Evolutionary conservation across 2,329 filamentous ascomycete genomes (phyloP).

Genomic region (Daldinia eschscholtzii): DNA sequence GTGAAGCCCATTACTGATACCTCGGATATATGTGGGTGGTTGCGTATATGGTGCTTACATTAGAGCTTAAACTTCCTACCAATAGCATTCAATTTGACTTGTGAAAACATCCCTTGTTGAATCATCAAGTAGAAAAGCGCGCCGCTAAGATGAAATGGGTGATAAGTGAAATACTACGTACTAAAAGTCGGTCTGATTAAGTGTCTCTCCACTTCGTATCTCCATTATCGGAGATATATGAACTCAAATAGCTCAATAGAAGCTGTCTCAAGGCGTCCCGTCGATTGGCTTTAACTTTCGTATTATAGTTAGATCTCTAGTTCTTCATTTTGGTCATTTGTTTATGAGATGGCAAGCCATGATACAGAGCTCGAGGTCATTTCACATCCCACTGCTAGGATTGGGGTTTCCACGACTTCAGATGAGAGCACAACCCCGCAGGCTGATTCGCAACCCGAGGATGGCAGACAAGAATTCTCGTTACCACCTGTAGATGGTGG

Average conservation of each 20-base stretch:
- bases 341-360: slow-evolving; percentile 28
- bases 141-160: slow-evolving; percentile 17
- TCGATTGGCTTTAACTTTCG: background rate
- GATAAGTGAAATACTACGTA: slow-evolving; percentile 19
- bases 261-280: background rate
- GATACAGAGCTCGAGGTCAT: slow-evolving; percentile 36
- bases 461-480: slow-evolving; percentile 38
- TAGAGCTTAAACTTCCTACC: slow-evolving; percentile 7
- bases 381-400: slow-evolving; percentile 12
- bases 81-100: slow-evolving; percentile 9
- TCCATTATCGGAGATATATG: slow-evolving; percentile 32
- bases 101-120: slow-evolving; percentile 12
- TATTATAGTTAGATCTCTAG: background rate
- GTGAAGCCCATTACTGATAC: background rate
- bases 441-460: slow-evolving; percentile 19
- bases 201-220: slow-evolving; percentile 23
- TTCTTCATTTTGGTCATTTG: background rate
- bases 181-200: slow-evolving; percentile 31
- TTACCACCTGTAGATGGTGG: slow-evolving; percentile 50
- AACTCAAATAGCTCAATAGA: slow-evolving; percentile 1
- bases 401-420: slow-evolving; percentile 10
- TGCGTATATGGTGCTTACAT: background rate
- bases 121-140: slow-evolving; percentile 1
- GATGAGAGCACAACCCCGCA: slow-evolving; percentile 11
- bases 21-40: background rate